Evolutionary conservation across 371 early-diverging fungal genomes (phyloP).

Genomic region (Mortierella sp.): DNA sequence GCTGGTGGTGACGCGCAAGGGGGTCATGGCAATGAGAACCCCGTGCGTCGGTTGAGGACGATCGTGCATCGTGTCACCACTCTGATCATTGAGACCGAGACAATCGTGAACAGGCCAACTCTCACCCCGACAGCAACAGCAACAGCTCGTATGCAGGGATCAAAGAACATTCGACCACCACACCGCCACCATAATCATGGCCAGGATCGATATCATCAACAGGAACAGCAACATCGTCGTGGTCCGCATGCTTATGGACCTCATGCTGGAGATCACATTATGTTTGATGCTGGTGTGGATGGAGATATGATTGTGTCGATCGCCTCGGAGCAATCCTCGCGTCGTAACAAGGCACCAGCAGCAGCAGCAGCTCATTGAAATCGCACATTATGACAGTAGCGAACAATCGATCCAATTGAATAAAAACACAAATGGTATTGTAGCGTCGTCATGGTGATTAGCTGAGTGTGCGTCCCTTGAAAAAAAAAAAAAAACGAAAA

Average conservation of each 20-base stretch:
- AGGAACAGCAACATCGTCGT: background rate
- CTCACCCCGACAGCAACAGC: background rate
- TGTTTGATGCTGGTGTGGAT: constrained; percentile 28
- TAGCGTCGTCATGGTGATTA: no score
- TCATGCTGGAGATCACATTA: constrained; percentile 18
- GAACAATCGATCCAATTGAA: no score
- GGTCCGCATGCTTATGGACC: background rate
- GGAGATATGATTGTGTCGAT: constrained; percentile 26
- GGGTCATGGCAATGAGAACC: background rate
- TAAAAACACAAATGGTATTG: no score
- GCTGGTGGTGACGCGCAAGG: background rate
- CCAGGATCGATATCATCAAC: background rate
- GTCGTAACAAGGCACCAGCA: background rate
- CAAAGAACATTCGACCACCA: background rate
- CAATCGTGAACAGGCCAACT: constrained; percentile 20
- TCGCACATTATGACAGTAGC: background rate
- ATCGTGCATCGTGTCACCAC: constrained; percentile 32
- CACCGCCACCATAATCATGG: background rate
- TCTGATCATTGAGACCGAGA: constrained; percentile 42
- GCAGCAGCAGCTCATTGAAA: background rate
- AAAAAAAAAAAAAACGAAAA: background rate
- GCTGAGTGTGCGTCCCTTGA: background rate
- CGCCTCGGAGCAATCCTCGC: background rate
- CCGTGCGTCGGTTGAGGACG: background rate
- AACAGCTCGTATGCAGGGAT: background rate